These are phyloP conservation scores for Sclerotinia sclerotiorum DNA, from an alignment of 2,329 filamentous ascomycete genomes.

Conservation along the genomic window DNA sequence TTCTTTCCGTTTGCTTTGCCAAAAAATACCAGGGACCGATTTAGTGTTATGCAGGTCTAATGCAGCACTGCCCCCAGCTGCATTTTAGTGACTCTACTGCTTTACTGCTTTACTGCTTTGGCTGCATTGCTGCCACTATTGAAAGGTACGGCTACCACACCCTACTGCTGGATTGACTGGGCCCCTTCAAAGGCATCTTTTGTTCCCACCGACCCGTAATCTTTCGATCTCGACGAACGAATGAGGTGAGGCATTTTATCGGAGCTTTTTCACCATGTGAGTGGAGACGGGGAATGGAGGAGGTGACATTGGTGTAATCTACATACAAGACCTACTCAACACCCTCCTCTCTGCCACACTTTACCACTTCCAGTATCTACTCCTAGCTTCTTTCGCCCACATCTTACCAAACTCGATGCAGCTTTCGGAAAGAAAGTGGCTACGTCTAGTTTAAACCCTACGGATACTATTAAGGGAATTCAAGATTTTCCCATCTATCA, in stretches of 20 bases:
- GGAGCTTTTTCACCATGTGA: not conserved
- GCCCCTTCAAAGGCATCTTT: constrained; percentile 4
- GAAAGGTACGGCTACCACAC: not conserved
- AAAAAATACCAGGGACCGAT: constrained; percentile 6
- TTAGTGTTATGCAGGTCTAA: constrained; percentile 21
- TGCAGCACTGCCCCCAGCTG: constrained; percentile 20
- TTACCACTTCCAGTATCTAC: constrained; percentile 20
- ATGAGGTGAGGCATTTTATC: constrained; percentile 12
- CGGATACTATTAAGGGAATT: constrained; percentile 14
- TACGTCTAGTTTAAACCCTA: constrained; percentile 8
- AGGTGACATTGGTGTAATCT: constrained; percentile 16
- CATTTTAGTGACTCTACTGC: not conserved
- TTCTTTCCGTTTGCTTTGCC: not conserved
- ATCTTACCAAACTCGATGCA: constrained; percentile 4
- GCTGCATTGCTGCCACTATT: not conserved
- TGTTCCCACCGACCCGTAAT: constrained; percentile 10
- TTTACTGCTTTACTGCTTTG: not conserved
- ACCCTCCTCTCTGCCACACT: constrained; percentile 12
- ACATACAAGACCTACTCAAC: not conserved
- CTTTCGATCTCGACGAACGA: constrained; percentile 12
- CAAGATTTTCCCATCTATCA: constrained; percentile 20
- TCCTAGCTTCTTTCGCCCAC: constrained; percentile 7
- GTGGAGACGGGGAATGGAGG: constrained; percentile 11
- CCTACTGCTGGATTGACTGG: not conserved
- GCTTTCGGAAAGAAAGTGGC: constrained; percentile 7